A percentile compares a stretch with the other conserved stretches of the same genome.
phyloP scores from a whole-genome alignment of 345 rosid species.

The Ailanthus altissimus region DNA sequence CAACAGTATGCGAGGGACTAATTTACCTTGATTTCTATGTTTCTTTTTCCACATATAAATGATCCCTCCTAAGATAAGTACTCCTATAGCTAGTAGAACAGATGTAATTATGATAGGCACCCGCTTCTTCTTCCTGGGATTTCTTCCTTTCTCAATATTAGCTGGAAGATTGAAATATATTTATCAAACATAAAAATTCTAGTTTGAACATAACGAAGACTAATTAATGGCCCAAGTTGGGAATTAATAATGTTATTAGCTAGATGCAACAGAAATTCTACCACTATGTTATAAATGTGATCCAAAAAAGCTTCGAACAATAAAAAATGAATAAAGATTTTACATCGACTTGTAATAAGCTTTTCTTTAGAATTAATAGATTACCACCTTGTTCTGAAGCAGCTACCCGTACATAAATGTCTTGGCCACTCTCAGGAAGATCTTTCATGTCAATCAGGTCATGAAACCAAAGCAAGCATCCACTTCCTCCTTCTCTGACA shows the following conservation, averaged over 20 bases:
- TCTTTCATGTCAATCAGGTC: conserved; percentile 46
- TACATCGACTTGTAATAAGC: too few species aligned
- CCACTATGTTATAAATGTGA: too few species aligned
- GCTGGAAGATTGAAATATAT: too few species aligned
- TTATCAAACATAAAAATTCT: too few species aligned
- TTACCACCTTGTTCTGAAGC: conserved; percentile 39
- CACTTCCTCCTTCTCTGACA: conserved; percentile 40
- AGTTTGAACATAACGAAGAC: too few species aligned
- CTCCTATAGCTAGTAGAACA: conserved; percentile 3
- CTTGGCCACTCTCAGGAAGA: conserved; percentile 23
- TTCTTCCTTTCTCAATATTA: too few species aligned
- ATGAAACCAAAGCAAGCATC: conserved; percentile 48
- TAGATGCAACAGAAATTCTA: too few species aligned
- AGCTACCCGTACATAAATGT: conserved; percentile 34
- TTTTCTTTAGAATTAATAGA: neutral
- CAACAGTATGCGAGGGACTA: neutral
- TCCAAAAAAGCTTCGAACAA: too few species aligned
- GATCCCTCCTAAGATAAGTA: conserved; percentile 13
- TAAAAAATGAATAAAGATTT: too few species aligned
- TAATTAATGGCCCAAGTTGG: too few species aligned
- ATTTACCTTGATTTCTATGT: conserved; percentile 14
- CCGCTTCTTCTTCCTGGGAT: too few species aligned
- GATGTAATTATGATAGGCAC: conserved; percentile 27
- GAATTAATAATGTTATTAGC: too few species aligned
- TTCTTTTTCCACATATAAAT: conserved; percentile 12